A percentile compares a stretch with the other conserved stretches of the same genome.
phyloP scores from a whole-genome alignment of 345 rosid genomes.

The Acer campestre region DNA sequence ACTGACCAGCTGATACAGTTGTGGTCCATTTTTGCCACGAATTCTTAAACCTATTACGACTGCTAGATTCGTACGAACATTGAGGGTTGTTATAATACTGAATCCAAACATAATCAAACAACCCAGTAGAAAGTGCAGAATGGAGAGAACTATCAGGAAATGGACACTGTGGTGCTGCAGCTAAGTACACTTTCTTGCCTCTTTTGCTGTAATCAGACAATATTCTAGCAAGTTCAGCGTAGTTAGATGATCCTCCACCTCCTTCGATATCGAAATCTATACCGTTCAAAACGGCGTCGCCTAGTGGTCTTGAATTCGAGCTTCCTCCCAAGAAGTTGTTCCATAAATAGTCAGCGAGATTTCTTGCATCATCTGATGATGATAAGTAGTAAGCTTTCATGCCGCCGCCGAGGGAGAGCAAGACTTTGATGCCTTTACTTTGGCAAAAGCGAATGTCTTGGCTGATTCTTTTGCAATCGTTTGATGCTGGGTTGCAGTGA shows the following conservation, averaged over 20 bases:
- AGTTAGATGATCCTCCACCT: conserved; percentile 2
- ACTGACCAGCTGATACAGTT: not conserved
- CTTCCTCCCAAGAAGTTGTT: conserved; percentile 24
- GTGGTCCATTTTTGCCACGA: conserved; percentile 25
- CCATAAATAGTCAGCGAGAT: conserved; percentile 11
- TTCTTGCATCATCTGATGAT: conserved; percentile 23
- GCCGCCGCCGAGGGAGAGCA: conserved; percentile 36
- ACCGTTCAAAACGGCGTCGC: conserved; percentile 26
- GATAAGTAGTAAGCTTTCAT: conserved; percentile 14
- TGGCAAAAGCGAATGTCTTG: conserved; percentile 24
- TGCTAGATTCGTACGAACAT: conserved; percentile 7
- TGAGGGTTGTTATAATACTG: conserved; percentile 30
- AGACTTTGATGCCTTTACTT: conserved; percentile 25
- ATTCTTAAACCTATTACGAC: not conserved
- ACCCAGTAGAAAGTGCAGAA: conserved; percentile 10
- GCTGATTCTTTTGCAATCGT: conserved; percentile 14
- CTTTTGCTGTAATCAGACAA: not conserved
- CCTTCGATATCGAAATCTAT: conserved; percentile 21
- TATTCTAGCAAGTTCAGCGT: conserved; percentile 14
- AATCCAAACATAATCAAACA: conserved; percentile 23
- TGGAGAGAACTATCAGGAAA: conserved; percentile 18
- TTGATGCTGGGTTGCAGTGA: conserved; percentile 31
- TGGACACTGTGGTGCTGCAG: conserved; percentile 25
- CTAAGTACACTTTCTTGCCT: conserved; percentile 10
- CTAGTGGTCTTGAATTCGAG: conserved; percentile 19